A percentile compares a stretch with the other conserved stretches of the same genome.
phyloP scores from a whole-genome alignment of 2,329 filamentous ascomycete genomes.

The Fusarium torreyae region DNA sequence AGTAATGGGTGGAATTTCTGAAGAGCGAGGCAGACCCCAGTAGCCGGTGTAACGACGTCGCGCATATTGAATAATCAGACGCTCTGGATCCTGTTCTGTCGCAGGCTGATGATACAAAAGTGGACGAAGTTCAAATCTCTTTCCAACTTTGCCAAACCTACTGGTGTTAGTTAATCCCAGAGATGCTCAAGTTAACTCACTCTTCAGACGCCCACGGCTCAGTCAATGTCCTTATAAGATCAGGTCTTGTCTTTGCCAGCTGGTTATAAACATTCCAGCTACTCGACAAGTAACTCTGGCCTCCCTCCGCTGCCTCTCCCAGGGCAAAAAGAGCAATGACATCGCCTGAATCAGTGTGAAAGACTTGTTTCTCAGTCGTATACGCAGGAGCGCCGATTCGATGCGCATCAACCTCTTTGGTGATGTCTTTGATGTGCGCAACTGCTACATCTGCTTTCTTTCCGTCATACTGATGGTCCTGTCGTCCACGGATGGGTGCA shows the following conservation, averaged over 20 bases:
- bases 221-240: not conserved
- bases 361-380: constrained; percentile 73
- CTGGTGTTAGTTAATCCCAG: not conserved
- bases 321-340: constrained; percentile 62
- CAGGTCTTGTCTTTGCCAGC: constrained; percentile 51
- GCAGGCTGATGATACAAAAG: not conserved
- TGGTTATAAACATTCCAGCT: constrained; percentile 67
- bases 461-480: constrained; percentile 55
- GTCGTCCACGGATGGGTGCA: constrained; percentile 65
- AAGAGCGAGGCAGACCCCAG: constrained; percentile 66
- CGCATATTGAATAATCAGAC: constrained; percentile 66
- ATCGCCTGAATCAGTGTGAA: constrained; percentile 54
- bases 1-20: constrained; percentile 69
- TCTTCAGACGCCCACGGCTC: not conserved
- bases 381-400: constrained; percentile 58
- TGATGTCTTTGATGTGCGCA: constrained; percentile 48
- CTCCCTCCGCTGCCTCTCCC: not conserved
- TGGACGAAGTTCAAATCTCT: not conserved
- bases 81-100: constrained; percentile 62
- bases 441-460: constrained; percentile 59
- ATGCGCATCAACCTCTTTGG: constrained; percentile 45
- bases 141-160: not conserved
- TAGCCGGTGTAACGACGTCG: constrained; percentile 73
- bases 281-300: not conserved
- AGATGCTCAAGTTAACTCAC: not conserved